Evolutionary conservation across 2,329 filamentous ascomycete genomes (phyloP).

Genomic region (Diplodia intermedia): DNA sequence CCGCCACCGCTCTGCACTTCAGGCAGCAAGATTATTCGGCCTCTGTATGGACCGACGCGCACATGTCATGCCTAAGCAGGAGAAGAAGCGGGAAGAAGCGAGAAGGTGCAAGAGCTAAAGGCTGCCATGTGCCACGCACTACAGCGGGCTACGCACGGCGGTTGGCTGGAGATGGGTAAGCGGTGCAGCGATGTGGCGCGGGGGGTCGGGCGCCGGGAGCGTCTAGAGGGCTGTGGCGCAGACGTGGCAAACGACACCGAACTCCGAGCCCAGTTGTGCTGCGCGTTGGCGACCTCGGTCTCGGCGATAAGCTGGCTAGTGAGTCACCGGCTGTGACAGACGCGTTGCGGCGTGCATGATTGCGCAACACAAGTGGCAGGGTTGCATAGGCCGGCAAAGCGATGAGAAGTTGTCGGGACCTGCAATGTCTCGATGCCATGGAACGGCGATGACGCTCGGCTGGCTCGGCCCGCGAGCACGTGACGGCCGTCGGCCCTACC

Average conservation of each 20-base stretch:
- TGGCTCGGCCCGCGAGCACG: conserved; percentile 3
- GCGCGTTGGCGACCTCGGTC: conserved; percentile 1
- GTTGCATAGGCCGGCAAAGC: conserved; percentile 4
- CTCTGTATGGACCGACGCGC: not conserved
- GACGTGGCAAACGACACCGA: conserved; percentile 16
- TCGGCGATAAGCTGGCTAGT: not conserved
- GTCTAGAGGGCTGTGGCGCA: conserved; percentile 11
- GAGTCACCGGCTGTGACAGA: conserved; percentile 11
- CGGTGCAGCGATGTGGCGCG: conserved; percentile 21
- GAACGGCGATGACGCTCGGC: not conserved
- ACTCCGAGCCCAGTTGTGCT: conserved; percentile 3
- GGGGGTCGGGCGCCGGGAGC: not conserved
- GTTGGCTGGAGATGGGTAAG: conserved; percentile 21
- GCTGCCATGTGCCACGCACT: conserved; percentile 26
- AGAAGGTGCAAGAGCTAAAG: conserved; percentile 23
- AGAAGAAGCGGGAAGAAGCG: conserved; percentile 27
- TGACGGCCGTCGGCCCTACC: not conserved
- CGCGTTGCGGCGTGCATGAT: conserved; percentile 15
- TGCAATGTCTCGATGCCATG: not conserved
- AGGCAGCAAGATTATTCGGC: conserved; percentile 24
- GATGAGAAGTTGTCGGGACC: conserved; percentile 11
- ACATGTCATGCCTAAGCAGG: conserved; percentile 21
- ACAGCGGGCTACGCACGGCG: not conserved
- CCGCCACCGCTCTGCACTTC: conserved; percentile 17
- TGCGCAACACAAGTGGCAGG: conserved; percentile 30